Evolutionary conservation across 139 green algal species (phyloP), one percentile per base, ranked within the genome.

Genomic region (Chlamydomonas incerta): DNA sequence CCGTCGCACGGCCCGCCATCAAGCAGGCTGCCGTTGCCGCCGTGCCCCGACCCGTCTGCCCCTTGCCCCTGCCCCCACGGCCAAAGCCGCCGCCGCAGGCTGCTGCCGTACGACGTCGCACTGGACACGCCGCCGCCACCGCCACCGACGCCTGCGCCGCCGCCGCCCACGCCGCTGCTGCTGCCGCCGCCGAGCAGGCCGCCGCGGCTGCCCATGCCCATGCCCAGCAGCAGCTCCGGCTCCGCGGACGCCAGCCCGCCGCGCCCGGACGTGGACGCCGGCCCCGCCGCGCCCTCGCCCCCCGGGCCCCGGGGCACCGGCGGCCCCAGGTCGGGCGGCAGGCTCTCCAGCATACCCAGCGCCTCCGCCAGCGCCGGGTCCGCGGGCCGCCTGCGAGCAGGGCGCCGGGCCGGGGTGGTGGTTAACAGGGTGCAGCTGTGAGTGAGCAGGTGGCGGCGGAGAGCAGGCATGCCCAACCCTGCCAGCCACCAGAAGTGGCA

Each of bases 1-100:
- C 41, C 41, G 41, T 50, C 41, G 41, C 41, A 50, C 6, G 41
- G 6, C 6, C 41, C 41, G 41, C 41, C 41, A 50, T 50, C 41
- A 50, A 50, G 5, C 41, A 50, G 41, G 24, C 34, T 35, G 5
- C 74, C 57, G 29, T 24, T 34, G 21, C 72, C 55, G 23, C 50
- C 74, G 0, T 21, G 15, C 55, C 2, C 72, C 4, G 26, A 11
- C 46, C 74, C 74, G 10, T 69, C 55, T 60, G 63, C 23, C 60
- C 65, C 34, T 8, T 62, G 37, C 4, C 62, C 34, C 41, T 62
- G 37, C 4, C 62, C 79, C 79, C 79, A 85, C 29, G 79, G 79
- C 79, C 79, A 85, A 31, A 85, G 50, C 79, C 79, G 79, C 79
- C 79, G 79, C 31, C 79, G 79, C 46, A 83, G 52, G 62, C 37